phyloP scores from a whole-genome alignment of 768 basidiomycete species.

The Suillus lakei region DNA sequence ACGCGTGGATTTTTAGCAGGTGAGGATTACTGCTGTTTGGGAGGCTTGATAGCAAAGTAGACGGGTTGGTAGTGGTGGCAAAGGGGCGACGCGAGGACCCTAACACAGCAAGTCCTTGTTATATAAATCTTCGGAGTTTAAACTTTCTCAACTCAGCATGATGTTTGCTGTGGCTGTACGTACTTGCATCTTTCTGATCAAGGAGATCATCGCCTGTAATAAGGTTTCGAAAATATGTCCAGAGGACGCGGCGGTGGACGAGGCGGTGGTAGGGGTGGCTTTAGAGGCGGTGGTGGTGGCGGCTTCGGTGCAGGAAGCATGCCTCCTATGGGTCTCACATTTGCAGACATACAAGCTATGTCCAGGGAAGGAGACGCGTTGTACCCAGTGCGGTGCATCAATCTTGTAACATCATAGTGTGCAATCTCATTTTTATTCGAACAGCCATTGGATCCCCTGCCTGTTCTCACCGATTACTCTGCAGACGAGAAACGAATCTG shows the following conservation, averaged over 20 bases:
- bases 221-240: constrained; percentile 45
- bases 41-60: constrained; percentile 12
- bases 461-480: constrained; percentile 69
- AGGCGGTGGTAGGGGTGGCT: constrained; percentile 63
- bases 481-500: constrained; percentile 68
- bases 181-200: neutral
- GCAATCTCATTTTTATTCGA: constrained; percentile 25
- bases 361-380: constrained; percentile 77
- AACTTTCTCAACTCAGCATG: constrained; percentile 15
- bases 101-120: neutral
- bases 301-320: constrained; percentile 41
- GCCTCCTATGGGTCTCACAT: constrained; percentile 81
- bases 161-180: constrained; percentile 4
- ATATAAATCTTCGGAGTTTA: constrained; percentile 34
- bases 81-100: constrained; percentile 30
- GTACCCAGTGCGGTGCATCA: constrained; percentile 71
- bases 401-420: constrained; percentile 20
- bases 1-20: constrained; percentile 1
- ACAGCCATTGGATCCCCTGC: constrained; percentile 68
- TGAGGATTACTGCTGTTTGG: neutral
- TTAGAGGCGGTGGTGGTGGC: constrained; percentile 50
- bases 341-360: constrained; percentile 77
- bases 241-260: constrained; percentile 49
- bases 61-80: constrained; percentile 27
- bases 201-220: constrained; percentile 3